These are phyloP conservation scores for Hypsizygus marmoreus DNA, from an alignment of 768 basidiomycete species.

Conservation along the genomic window DNA sequence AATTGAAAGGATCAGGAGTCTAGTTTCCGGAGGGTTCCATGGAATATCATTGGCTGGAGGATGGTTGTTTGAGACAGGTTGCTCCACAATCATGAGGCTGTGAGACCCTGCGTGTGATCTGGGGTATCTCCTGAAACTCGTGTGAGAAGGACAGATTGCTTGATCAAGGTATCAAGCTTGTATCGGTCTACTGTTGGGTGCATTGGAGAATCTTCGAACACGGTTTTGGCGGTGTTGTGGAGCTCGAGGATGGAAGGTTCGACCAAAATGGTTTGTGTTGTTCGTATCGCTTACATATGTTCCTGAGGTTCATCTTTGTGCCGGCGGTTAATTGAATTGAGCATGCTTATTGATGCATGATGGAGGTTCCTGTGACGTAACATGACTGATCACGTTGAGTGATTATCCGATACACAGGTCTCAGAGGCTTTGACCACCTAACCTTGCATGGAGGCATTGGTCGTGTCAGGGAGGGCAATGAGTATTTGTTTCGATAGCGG, in stretches of 20 bases:
- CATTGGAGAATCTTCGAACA: too few species aligned
- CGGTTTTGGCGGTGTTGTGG: too few species aligned
- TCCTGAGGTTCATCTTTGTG: conserved; percentile 28
- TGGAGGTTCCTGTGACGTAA: conserved; percentile 41
- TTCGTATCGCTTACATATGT: conserved; percentile 5
- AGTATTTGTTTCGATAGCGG: background rate
- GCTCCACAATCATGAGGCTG: conserved; percentile 41
- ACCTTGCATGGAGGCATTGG: background rate
- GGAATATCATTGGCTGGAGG: too few species aligned
- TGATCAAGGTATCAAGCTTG: background rate
- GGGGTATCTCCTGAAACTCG: background rate
- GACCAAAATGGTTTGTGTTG: background rate
- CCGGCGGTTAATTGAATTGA: conserved; percentile 27
- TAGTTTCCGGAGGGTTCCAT: too few species aligned
- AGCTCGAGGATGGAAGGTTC: background rate
- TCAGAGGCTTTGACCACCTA: background rate
- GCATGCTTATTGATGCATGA: conserved; percentile 3
- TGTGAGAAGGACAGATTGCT: background rate
- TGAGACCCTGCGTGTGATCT: conserved; percentile 21
- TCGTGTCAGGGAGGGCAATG: background rate
- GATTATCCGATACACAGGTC: background rate
- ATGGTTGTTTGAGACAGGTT: conserved; percentile 20
- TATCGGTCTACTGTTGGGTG: too few species aligned
- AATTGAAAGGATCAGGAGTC: too few species aligned
- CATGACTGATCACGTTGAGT: conserved; percentile 1